These are phyloP conservation scores for Fusarium newnesense DNA, from an alignment of 2,329 filamentous ascomycete species.

Conservation along the genomic window DNA sequence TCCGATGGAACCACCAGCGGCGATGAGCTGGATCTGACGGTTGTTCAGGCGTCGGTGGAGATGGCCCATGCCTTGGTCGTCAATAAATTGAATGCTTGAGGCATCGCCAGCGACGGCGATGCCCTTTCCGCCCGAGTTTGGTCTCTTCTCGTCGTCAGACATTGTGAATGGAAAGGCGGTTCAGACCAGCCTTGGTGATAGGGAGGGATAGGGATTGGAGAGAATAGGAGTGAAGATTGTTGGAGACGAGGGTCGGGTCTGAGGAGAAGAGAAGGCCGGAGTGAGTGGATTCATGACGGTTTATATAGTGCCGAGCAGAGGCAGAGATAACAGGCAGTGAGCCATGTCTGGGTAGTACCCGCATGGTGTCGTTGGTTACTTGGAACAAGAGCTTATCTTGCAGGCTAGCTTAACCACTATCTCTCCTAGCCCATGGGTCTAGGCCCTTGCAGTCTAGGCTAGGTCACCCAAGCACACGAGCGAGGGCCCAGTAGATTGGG, in stretches of 20 bases:
- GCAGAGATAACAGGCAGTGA: constrained; percentile 10
- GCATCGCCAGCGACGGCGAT: constrained; percentile 11
- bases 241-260: constrained; percentile 3
- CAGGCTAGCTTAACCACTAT: neutral
- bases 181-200: neutral
- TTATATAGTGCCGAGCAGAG: constrained; percentile 27
- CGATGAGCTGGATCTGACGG: constrained; percentile 45
- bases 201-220: neutral
- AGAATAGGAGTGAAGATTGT: neutral
- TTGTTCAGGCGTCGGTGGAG: constrained; percentile 33
- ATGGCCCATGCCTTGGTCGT: constrained; percentile 24
- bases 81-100: constrained; percentile 4
- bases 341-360: neutral
- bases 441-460: neutral
- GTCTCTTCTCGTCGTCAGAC: constrained; percentile 34
- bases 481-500: neutral
- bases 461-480: no score
- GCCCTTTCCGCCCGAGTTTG: constrained; percentile 4
- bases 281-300: constrained; percentile 1
- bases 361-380: constrained; percentile 3
- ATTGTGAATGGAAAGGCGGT: constrained; percentile 2
- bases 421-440: neutral
- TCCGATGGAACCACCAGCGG: constrained; percentile 35
- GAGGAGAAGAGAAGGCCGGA: neutral
- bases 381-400: constrained; percentile 12